Conservation (phyloP, 139 green algal genomes). For the Micromonas pusilla region DNA sequence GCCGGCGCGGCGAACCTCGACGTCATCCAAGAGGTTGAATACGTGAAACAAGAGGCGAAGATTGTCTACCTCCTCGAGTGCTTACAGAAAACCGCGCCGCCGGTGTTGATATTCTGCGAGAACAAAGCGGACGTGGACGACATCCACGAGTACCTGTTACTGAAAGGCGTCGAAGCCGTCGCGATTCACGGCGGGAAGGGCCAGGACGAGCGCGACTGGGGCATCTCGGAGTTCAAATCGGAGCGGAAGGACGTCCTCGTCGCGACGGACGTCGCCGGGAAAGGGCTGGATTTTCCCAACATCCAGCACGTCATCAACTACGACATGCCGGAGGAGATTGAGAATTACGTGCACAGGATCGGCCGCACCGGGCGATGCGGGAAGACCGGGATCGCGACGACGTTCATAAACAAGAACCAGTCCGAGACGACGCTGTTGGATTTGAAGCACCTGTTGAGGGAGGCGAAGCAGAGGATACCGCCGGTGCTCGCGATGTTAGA, state of each 20-base stretch:
- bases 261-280: slow-evolving; percentile 92
- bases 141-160: slow-evolving; percentile 83
- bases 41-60: slow-evolving; percentile 96
- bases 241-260: slow-evolving; percentile 87
- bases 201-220: slow-evolving; percentile 78
- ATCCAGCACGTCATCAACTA: slow-evolving; percentile 99
- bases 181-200: slow-evolving; percentile 93
- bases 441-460: slow-evolving; percentile 93
- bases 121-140: slow-evolving; percentile 95
- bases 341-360: slow-evolving; percentile 95
- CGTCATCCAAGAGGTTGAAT: slow-evolving; percentile 98
- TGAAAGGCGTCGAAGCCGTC: slow-evolving; percentile 87
- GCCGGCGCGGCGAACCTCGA: slow-evolving; percentile 92
- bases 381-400: slow-evolving; percentile 95
- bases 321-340: slow-evolving; percentile 98
- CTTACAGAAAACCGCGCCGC: slow-evolving; percentile 95
- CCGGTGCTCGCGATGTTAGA: slow-evolving; percentile 58
- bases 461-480: slow-evolving; percentile 91
- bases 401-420: slow-evolving; percentile 94
- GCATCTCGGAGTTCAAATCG: slow-evolving; percentile 87
- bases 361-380: slow-evolving; percentile 74
- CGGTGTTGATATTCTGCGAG: slow-evolving; percentile 95
- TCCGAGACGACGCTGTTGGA: slow-evolving; percentile 91
- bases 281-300: slow-evolving; percentile 71
- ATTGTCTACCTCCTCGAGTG: slow-evolving; percentile 89